Conservation (phyloP, 1,284 basidiomycete species). For the Malassezia equina region DNA sequence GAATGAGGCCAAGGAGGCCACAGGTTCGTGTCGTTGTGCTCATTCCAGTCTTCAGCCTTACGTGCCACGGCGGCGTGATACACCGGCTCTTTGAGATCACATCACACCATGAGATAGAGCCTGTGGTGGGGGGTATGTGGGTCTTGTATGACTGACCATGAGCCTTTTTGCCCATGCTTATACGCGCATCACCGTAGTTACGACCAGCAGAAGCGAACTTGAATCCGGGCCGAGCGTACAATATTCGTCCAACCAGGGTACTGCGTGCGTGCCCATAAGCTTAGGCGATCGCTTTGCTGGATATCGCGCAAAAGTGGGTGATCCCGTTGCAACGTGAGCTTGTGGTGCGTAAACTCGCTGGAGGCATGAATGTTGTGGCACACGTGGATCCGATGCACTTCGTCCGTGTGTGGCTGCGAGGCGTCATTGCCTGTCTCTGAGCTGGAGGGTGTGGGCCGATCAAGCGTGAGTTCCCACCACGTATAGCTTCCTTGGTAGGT, state of each 20-base stretch:
- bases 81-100: conserved; percentile 12
- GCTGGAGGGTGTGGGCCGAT: not conserved
- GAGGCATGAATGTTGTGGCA: conserved; percentile 13
- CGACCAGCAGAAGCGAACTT: not conserved
- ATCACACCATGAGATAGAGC: not conserved
- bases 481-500: conserved; percentile 17
- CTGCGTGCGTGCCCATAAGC: conserved; percentile 13
- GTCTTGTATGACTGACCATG: not conserved
- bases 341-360: conserved; percentile 1
- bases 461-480: conserved; percentile 17
- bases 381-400: conserved; percentile 10
- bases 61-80: conserved; percentile 10
- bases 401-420: not conserved
- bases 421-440: not conserved
- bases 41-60: conserved; percentile 7
- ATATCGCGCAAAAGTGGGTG: not conserved
- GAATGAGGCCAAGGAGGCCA: not conserved
- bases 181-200: not conserved
- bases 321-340: not conserved
- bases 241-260: conserved; percentile 10
- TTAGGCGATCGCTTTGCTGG: not conserved
- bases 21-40: not conserved
- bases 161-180: conserved; percentile 1
- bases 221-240: conserved; percentile 11
- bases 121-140: not conserved